phyloP scores from a whole-genome alignment of 371 early-diverging fungal genomes.

The Lichtheimia ornata region DNA sequence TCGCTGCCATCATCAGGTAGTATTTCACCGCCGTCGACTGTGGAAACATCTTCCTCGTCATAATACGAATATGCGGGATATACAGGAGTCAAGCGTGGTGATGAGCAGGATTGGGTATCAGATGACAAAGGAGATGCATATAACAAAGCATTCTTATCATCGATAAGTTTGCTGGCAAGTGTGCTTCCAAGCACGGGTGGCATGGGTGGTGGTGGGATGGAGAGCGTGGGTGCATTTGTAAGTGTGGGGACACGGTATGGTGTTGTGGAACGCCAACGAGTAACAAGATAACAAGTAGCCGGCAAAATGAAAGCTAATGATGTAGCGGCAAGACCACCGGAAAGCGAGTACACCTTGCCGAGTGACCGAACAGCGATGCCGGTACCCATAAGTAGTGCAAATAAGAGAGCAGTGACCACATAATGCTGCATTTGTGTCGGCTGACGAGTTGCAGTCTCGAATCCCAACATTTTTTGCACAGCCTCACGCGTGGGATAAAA shows the following conservation, averaged over 20 bases:
- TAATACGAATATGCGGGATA: slow-evolving; percentile 9
- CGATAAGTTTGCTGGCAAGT: background rate
- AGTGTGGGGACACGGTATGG: slow-evolving; percentile 1
- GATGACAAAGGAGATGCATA: background rate
- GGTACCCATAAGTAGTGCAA: slow-evolving; percentile 28
- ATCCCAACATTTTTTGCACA: slow-evolving; percentile 52
- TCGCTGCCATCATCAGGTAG: slow-evolving; percentile 9
- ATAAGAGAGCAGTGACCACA: slow-evolving; percentile 44
- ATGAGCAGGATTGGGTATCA: slow-evolving; percentile 16
- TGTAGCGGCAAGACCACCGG: slow-evolving; percentile 61
- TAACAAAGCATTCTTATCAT: slow-evolving; percentile 8
- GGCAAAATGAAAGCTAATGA: slow-evolving; percentile 62
- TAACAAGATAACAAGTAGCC: slow-evolving; percentile 44
- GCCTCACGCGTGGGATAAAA: slow-evolving; percentile 60
- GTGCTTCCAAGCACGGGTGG: background rate
- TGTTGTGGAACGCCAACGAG: slow-evolving; percentile 4
- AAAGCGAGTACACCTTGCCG: slow-evolving; percentile 55
- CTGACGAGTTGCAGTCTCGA: slow-evolving; percentile 32
- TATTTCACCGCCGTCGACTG: slow-evolving; percentile 18
- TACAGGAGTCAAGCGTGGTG: slow-evolving; percentile 12
- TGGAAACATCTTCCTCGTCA: slow-evolving; percentile 21
- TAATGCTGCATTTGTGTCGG: slow-evolving; percentile 50
- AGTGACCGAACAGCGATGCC: slow-evolving; percentile 46
- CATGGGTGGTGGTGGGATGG: slow-evolving; percentile 11
- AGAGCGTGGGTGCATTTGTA: slow-evolving; percentile 19